Conservation (phyloP, 208 protist species). For the Chromosphaera perkinsii region DNA sequence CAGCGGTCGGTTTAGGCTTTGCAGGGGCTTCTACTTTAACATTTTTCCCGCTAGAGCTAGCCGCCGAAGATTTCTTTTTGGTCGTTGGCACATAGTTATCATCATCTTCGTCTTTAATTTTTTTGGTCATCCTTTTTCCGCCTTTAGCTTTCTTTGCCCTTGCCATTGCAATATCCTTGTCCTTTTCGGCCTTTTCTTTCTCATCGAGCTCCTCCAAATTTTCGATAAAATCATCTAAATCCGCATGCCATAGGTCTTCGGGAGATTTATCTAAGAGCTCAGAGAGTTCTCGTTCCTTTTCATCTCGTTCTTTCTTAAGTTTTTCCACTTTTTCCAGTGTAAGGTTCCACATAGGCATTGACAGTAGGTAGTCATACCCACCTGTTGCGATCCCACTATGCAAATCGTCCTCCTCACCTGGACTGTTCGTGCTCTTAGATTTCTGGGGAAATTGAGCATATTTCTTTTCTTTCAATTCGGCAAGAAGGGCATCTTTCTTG, state of each 20-base stretch:
- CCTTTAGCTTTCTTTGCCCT: too few relatives aligned
- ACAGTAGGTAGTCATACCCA: slow-evolving; percentile 96
- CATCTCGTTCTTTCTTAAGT: slow-evolving; percentile 52
- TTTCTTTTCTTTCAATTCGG: slow-evolving; percentile 25
- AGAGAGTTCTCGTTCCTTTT: neutral
- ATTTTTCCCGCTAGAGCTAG: too few relatives aligned
- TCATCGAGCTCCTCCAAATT: too few relatives aligned
- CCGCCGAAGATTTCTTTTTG: too few relatives aligned
- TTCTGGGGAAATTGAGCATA: slow-evolving; percentile 34
- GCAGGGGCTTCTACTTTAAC: too few relatives aligned
- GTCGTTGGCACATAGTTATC: too few relatives aligned
- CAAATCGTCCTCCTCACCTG: slow-evolving; percentile 20
- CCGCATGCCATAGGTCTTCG: neutral
- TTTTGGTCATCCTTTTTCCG: too few relatives aligned
- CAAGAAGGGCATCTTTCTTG: slow-evolving; percentile 53
- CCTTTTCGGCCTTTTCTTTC: too few relatives aligned
- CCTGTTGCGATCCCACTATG: slow-evolving; percentile 32
- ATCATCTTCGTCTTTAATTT: too few relatives aligned
- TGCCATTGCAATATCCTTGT: too few relatives aligned
- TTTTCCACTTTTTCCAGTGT: slow-evolving; percentile 89
- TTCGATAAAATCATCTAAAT: too few relatives aligned
- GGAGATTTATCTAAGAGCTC: slow-evolving; percentile 1
- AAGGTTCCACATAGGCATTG: slow-evolving; percentile 92
- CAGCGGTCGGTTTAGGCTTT: too few relatives aligned
- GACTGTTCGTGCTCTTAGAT: slow-evolving; percentile 15